Conservation (phyloP, 371 early-diverging fungal genomes). For the Astathelohania contejeani region DNA sequence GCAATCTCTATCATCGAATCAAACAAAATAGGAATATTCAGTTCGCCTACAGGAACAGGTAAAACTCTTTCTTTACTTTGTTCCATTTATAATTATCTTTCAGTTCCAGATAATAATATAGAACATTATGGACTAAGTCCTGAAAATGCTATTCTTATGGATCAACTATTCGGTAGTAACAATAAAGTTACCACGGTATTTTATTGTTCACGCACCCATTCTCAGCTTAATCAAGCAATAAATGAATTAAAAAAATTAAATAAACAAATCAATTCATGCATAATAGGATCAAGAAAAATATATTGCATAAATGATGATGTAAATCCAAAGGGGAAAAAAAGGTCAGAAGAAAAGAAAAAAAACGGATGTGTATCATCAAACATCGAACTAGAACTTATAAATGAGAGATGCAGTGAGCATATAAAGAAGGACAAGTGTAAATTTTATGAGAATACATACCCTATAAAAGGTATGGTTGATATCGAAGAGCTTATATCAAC, state of each 20-base stretch:
- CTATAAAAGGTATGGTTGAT: slow-evolving; percentile 25
- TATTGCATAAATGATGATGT: slow-evolving; percentile 46
- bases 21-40: slow-evolving; percentile 37
- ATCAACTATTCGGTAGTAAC: slow-evolving; percentile 9
- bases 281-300: slow-evolving; percentile 47
- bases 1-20: slow-evolving; percentile 28
- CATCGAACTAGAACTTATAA: slow-evolving; percentile 41
- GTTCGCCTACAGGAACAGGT: slow-evolving; percentile 53
- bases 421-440: slow-evolving; percentile 38
- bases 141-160: slow-evolving; percentile 22
- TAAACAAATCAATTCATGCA: slow-evolving; percentile 16
- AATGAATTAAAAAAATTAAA: slow-evolving; percentile 41
- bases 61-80: slow-evolving; percentile 48
- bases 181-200: slow-evolving; percentile 25
- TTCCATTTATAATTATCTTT: not conserved
- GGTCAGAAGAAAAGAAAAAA: no score
- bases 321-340: not conserved
- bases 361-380: no score
- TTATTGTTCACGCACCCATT: slow-evolving; percentile 52
- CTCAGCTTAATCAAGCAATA: slow-evolving; percentile 48
- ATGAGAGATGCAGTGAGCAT: slow-evolving; percentile 40
- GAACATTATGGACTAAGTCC: slow-evolving; percentile 9
- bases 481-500: slow-evolving; percentile 36
- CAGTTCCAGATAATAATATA: not conserved
- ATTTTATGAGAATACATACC: slow-evolving; percentile 27